phyloP scores from a whole-genome alignment of 2,329 filamentous ascomycete species.

The Claviceps purpurea region DNA sequence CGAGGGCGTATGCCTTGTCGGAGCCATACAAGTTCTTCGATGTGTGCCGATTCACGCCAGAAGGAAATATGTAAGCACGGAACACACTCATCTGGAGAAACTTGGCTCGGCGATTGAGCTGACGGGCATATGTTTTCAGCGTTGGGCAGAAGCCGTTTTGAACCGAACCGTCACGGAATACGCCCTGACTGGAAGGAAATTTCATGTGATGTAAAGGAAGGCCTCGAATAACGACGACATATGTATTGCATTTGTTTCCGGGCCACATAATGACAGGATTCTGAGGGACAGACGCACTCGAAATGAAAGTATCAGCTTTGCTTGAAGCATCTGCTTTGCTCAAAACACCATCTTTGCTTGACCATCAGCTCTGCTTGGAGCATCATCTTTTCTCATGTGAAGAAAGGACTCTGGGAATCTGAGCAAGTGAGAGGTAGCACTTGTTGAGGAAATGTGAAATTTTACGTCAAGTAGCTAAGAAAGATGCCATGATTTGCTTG shows the following conservation, averaged over 20 bases:
- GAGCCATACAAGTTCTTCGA: slow-evolving; percentile 20
- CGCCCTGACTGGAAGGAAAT: background rate
- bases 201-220: no score
- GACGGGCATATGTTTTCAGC: slow-evolving; percentile 5
- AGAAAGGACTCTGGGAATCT: background rate
- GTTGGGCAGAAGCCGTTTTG: slow-evolving; percentile 17
- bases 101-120: background rate
- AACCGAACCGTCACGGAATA: background rate
- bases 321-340: background rate
- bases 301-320: background rate
- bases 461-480: background rate
- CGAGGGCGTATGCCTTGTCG: slow-evolving; percentile 17
- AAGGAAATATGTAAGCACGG: slow-evolving; percentile 22
- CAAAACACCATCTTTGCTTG: background rate
- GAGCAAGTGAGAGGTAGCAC: background rate
- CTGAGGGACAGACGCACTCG: background rate
- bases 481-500: background rate
- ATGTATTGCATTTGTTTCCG: background rate
- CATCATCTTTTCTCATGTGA: background rate
- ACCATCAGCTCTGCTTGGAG: background rate
- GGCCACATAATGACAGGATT: background rate
- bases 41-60: slow-evolving; percentile 22
- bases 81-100: background rate
- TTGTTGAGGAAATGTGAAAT: background rate
- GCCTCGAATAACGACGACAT: slow-evolving; percentile 12